Conservation (phyloP, 2,329 filamentous ascomycete species). For the Seiridium unicorne region DNA sequence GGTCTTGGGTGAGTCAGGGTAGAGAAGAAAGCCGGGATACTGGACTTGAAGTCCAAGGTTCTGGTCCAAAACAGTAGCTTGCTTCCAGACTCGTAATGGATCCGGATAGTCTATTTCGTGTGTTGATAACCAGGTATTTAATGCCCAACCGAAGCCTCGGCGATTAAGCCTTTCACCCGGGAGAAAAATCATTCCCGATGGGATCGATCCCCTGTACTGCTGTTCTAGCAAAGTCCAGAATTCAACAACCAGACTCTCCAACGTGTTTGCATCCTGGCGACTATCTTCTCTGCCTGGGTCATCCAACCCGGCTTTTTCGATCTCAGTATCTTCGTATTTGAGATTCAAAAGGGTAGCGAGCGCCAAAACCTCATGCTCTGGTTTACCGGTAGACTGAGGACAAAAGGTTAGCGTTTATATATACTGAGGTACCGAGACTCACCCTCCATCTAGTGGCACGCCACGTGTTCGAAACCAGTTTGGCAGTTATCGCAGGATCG, state of each 20-base stretch:
- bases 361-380: conserved; percentile 2
- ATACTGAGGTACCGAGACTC: neutral
- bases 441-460: conserved; percentile 7
- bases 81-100: conserved; percentile 2
- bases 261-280: neutral
- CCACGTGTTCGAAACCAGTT: neutral
- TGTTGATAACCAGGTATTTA: conserved; percentile 4
- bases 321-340: neutral
- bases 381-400: neutral
- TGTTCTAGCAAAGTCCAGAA: conserved; percentile 2
- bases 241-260: neutral
- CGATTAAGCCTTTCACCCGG: conserved; percentile 2
- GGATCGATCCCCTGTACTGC: neutral
- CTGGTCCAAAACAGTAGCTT: neutral
- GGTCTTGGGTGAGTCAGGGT: neutral
- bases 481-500: neutral
- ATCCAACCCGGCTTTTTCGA: conserved; percentile 2
- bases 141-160: neutral
- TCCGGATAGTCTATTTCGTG: conserved; percentile 7
- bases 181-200: conserved; percentile 4
- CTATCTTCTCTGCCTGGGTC: neutral
- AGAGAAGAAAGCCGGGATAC: conserved; percentile 5
- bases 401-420: neutral
- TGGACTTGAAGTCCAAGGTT: conserved; percentile 3
- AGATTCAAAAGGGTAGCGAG: conserved; percentile 1